Evolutionary conservation across 2,329 filamentous ascomycete species (phyloP).

Genomic region (Venturia asperata): DNA sequence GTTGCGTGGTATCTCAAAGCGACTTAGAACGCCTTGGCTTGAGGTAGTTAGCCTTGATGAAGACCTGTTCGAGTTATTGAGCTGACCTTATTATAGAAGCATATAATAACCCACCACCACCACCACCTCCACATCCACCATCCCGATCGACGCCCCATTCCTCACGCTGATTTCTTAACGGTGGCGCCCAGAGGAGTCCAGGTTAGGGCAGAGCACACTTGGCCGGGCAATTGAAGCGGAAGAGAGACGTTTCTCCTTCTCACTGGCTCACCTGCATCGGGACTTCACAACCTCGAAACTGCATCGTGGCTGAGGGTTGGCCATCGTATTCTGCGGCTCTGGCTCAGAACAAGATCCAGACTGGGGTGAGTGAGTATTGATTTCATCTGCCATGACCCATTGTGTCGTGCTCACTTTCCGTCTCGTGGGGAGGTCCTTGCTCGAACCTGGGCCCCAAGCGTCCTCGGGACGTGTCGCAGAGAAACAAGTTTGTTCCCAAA

Average conservation of each 20-base stretch:
- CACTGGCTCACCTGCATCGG: background rate
- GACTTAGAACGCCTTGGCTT: background rate
- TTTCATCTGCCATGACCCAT: background rate
- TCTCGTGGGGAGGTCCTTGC: constrained; percentile 1
- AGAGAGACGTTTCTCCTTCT: background rate
- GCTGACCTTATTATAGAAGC: constrained; percentile 2
- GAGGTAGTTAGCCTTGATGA: background rate
- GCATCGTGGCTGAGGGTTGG: background rate
- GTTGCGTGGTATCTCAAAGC: background rate
- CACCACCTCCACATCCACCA: background rate
- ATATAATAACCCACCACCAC: background rate
- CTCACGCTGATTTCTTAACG: background rate
- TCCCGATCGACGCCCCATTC: background rate
- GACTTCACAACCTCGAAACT: background rate
- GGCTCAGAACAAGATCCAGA: background rate
- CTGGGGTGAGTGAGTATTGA: background rate
- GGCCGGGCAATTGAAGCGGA: background rate
- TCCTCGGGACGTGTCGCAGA: constrained; percentile 2
- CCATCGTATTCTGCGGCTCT: background rate
- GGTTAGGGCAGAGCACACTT: background rate
- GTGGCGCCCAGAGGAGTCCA: background rate
- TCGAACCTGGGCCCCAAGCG: constrained; percentile 5
- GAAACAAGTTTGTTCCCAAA: constrained; percentile 2
- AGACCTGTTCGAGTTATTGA: background rate
- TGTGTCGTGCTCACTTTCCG: background rate